Evolutionary conservation across 148 eudicot species (phyloP).

Genomic region (Silene conica): DNA sequence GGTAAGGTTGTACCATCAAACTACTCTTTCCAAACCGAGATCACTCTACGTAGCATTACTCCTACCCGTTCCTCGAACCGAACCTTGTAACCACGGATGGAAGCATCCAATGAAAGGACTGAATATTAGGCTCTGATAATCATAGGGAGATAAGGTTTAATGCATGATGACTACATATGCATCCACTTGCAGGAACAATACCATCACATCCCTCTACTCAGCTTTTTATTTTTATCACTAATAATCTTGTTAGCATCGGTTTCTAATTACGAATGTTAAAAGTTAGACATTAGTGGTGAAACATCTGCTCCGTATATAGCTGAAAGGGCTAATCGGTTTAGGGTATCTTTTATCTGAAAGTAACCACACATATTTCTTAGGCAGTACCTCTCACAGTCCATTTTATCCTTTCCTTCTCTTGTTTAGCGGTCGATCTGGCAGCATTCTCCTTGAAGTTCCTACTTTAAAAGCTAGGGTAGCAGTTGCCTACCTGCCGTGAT

Average conservation of each 20-base stretch:
- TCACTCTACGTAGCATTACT: too few species aligned
- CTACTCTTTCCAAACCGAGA: too few species aligned
- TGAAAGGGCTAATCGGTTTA: neutral
- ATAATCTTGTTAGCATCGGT: neutral
- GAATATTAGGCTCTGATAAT: too few species aligned
- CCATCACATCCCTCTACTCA: neutral
- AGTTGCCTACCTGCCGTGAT: neutral
- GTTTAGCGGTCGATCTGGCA: neutral
- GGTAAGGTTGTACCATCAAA: too few species aligned
- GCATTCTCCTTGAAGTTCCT: neutral
- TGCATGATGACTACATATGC: neutral
- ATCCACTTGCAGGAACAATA: neutral
- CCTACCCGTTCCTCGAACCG: too few species aligned
- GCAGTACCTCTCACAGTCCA: neutral
- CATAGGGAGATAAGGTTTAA: neutral
- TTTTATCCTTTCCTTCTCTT: neutral
- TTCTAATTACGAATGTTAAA: neutral
- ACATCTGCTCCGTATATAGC: neutral
- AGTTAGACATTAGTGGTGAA: neutral
- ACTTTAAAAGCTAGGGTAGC: neutral
- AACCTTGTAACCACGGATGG: too few species aligned
- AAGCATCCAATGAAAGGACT: too few species aligned
- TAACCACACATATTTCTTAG: neutral
- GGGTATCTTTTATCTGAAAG: neutral
- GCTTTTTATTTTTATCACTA: neutral